phyloP scores from a whole-genome alignment of 306 rosid genomes.

The Lathyrus oleraceus region DNA sequence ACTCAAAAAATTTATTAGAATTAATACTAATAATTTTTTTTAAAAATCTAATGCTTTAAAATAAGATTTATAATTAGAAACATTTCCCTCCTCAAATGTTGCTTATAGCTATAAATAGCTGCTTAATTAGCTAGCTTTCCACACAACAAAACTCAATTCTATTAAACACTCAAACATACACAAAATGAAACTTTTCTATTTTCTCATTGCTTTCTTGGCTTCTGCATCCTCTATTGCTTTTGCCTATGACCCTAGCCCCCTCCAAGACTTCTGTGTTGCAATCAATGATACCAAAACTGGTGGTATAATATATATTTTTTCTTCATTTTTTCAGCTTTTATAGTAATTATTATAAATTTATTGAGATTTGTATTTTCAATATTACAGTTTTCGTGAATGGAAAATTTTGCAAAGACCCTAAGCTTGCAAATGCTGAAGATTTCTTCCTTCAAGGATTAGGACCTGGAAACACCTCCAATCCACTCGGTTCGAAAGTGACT shows the following conservation, averaged over 20 bases:
- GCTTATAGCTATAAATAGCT: conserved; percentile 32
- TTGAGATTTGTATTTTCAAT: neutral
- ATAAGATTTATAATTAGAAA: no score
- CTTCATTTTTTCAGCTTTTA: neutral
- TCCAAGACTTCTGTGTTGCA: conserved; percentile 46
- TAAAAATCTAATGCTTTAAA: no score
- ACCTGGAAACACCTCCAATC: conserved; percentile 32
- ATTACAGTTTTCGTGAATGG: conserved; percentile 40
- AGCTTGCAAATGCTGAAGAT: conserved; percentile 27
- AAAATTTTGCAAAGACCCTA: conserved; percentile 39
- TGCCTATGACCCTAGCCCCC: conserved; percentile 45
- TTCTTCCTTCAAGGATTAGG: conserved; percentile 32
- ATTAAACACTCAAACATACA: neutral
- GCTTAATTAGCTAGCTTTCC: neutral
- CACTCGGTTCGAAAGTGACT: conserved; percentile 39
- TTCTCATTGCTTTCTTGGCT: conserved; percentile 17
- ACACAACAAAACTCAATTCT: conserved; percentile 15
- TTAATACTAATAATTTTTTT: no score
- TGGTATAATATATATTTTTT: conserved; percentile 20
- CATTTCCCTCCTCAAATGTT: no score
- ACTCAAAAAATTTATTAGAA: no score
- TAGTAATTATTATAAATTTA: neutral
- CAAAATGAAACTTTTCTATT: conserved; percentile 18
- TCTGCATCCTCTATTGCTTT: conserved; percentile 34
- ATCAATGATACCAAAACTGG: conserved; percentile 40